Conservation (phyloP, 2,329 filamentous ascomycete genomes). For the Xylaria sp. region DNA sequence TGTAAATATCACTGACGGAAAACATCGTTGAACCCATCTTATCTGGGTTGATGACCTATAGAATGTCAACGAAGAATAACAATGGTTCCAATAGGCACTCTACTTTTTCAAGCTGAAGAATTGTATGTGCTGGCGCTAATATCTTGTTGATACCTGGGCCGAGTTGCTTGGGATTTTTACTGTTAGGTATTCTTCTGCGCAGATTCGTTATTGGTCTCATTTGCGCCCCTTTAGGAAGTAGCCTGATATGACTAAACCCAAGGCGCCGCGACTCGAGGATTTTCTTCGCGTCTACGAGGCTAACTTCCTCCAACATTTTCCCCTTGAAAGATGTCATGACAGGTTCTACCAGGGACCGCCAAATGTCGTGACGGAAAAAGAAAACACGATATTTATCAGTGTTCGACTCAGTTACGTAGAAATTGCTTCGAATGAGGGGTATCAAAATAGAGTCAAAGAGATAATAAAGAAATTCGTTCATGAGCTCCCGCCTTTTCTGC, state of each 20-base stretch:
- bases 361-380: conserved; percentile 95
- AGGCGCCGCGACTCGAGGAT: conserved; percentile 71
- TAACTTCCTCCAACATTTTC: conserved; percentile 83
- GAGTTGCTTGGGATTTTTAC: conserved; percentile 53
- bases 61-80: conserved; percentile 29
- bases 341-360: conserved; percentile 80
- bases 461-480: conserved; percentile 90
- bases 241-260: conserved; percentile 80
- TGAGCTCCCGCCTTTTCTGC: conserved; percentile 79
- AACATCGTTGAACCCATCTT: conserved; percentile 82
- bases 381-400: conserved; percentile 82
- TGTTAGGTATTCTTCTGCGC: conserved; percentile 67
- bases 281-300: conserved; percentile 62
- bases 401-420: conserved; percentile 94
- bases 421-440: conserved; percentile 85
- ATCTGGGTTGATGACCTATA: conserved; percentile 60
- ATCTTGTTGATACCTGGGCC: conserved; percentile 61
- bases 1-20: conserved; percentile 83
- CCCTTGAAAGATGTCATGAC: conserved; percentile 73
- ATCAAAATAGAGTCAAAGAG: conserved; percentile 91
- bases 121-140: conserved; percentile 77
- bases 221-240: conserved; percentile 82
- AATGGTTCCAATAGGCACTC: conserved; percentile 16
- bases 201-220: conserved; percentile 91
- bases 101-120: conserved; percentile 83